Conservation (phyloP, 257 asterid genomes). For the Rubia yunnanensis region DNA sequence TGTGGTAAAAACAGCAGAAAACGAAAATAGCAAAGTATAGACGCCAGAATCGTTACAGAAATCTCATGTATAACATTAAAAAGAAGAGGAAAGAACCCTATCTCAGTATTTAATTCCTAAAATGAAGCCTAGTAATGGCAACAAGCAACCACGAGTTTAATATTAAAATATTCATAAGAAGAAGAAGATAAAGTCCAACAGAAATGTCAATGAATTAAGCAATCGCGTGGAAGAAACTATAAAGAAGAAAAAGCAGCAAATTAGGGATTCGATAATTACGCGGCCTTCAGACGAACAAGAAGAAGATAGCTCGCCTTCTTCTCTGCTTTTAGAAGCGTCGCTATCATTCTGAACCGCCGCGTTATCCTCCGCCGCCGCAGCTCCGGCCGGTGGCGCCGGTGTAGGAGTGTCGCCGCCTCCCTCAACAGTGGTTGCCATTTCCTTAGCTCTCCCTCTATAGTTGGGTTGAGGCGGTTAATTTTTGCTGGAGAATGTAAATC, state of each 20-base stretch:
- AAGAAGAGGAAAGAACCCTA: background rate
- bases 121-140: background rate
- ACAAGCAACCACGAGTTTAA: background rate
- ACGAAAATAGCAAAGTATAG: background rate
- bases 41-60: background rate
- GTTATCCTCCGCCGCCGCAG: constrained; percentile 3
- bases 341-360: background rate
- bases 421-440: background rate
- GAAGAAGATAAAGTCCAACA: background rate
- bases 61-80: background rate
- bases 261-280: constrained; percentile 1
- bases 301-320: constrained; percentile 41
- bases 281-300: constrained; percentile 23
- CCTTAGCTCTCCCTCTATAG: background rate
- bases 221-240: too few relatives aligned
- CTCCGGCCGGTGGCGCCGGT: background rate
- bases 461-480: background rate
- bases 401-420: background rate
- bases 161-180: background rate
- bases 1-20: background rate
- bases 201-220: background rate
- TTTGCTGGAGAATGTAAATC: background rate
- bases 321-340: constrained; percentile 19
- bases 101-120: background rate
- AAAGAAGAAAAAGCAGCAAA: background rate